Evolutionary conservation across 345 rosid genomes (phyloP), one percentile per base, ranked within the genome.

Genomic region (Populus deltoides): DNA sequence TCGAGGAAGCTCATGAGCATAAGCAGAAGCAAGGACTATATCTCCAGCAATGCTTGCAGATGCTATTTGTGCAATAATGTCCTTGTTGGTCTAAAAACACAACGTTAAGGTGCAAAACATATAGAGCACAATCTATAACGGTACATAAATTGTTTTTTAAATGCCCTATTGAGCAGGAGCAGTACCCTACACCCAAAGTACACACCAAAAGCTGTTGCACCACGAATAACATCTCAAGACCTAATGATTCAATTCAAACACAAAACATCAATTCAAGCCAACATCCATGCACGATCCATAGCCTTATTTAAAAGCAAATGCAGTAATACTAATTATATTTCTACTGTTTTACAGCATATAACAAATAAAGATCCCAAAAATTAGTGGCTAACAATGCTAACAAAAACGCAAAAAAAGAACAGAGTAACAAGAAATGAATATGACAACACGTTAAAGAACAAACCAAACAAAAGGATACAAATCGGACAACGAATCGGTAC

Each of bases 401-500:
- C 11, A 69, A 59, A 38, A 4, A 8, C 8, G 5, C 38, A 17
- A 7, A 24, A 9, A 31, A 35, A 10, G 2, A 71, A 49, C 31
- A 41, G 13, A 43, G 27, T 15, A 63, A 7, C 11, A n/a, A 63
- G 35, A 22, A 31, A 66, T 51, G 36, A 67, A 18, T 20, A 29
- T 7, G 2, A 27, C 5, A 41, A 59, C 24, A 27, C 29, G 24
- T 27, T 33, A 27, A 35, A 11, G 27, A 12, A 33, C 33, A 16
- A 38, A 55, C 7, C 27, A 38, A 55, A 4, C 27, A 24, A 1
- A 39, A 27, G 59, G 90, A 91, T 90, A 92, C 97, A 41, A 90
- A 90, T 68, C 94, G 75, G 51, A 90, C 94, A 74, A 92, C 91
- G 33, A 89, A 90, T 24, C 97, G 90, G 67, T 92, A 92, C 71